Evolutionary conservation across 176 grass and related monocot genomes (phyloP).

Genomic region (Aegilops speltoides): DNA sequence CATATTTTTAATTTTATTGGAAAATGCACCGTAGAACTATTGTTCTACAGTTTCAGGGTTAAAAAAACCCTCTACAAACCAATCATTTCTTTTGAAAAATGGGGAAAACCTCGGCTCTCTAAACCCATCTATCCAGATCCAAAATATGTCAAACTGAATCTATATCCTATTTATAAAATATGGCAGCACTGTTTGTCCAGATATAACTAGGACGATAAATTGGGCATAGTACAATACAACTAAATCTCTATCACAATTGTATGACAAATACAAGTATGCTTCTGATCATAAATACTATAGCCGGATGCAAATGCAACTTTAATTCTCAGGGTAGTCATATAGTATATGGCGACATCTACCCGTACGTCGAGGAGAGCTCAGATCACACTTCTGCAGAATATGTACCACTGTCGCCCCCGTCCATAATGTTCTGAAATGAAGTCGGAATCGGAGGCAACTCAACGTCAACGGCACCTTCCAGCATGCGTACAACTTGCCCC

Average conservation of each 20-base stretch:
- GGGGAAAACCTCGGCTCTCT: too few relatives aligned
- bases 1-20: too few relatives aligned
- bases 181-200: background rate
- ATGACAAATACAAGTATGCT: background rate
- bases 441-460: conserved; percentile 29
- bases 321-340: background rate
- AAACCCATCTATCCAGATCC: too few relatives aligned
- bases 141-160: too few relatives aligned
- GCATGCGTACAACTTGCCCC: conserved; percentile 17
- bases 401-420: background rate
- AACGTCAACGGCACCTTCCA: background rate
- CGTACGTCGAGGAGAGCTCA: background rate
- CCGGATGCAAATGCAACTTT: background rate
- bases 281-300: background rate
- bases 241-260: background rate
- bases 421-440: conserved; percentile 31
- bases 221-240: background rate
- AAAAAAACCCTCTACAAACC: too few relatives aligned
- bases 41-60: too few relatives aligned
- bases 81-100: too few relatives aligned
- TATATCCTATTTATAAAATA: background rate
- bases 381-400: background rate
- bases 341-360: background rate
- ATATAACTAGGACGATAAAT: background rate
- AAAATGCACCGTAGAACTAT: too few relatives aligned